Evolutionary conservation across 108 stramenopile species (phyloP).

Genomic region (Skeletonema marinoi): DNA sequence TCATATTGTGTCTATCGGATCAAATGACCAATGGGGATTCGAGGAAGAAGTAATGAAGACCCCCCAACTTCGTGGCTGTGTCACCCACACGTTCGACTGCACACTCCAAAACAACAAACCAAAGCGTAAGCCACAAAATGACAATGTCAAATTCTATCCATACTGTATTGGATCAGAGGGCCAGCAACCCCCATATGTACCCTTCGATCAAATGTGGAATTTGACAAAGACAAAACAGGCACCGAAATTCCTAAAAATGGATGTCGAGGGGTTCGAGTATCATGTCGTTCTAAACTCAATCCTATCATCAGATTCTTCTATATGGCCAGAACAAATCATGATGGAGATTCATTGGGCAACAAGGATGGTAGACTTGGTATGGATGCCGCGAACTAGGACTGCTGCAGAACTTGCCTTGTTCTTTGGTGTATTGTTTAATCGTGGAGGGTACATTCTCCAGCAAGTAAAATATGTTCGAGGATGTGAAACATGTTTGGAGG

Average conservation of each 20-base stretch:
- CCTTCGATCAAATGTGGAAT: constrained; percentile 17
- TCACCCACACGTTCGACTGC: constrained; percentile 33
- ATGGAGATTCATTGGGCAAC: constrained; percentile 57
- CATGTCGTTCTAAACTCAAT: constrained; percentile 35
- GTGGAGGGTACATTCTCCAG: constrained; percentile 48
- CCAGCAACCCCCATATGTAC: constrained; percentile 16
- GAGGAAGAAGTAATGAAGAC: constrained; percentile 20
- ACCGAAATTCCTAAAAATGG: constrained; percentile 38
- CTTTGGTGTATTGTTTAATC: constrained; percentile 25
- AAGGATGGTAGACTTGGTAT: constrained; percentile 49
- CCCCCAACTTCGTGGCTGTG: constrained; percentile 6
- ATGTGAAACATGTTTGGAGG: constrained; percentile 47
- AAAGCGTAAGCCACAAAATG: constrained; percentile 5
- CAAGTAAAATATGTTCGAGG: neutral
- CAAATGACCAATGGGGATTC: constrained; percentile 38
- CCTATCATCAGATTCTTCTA: neutral
- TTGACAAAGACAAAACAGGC: neutral
- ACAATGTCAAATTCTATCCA: constrained; percentile 26
- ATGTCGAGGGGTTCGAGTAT: constrained; percentile 39
- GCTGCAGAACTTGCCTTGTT: constrained; percentile 48
- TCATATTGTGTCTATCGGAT: constrained; percentile 23
- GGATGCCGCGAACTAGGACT: constrained; percentile 32
- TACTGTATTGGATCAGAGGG: constrained; percentile 24
- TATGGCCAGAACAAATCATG: constrained; percentile 46
- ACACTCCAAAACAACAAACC: constrained; percentile 19